Base-by-base conservation (phyloP, 1,284 basidiomycete genomes). In the Irpex sp. region DNA sequence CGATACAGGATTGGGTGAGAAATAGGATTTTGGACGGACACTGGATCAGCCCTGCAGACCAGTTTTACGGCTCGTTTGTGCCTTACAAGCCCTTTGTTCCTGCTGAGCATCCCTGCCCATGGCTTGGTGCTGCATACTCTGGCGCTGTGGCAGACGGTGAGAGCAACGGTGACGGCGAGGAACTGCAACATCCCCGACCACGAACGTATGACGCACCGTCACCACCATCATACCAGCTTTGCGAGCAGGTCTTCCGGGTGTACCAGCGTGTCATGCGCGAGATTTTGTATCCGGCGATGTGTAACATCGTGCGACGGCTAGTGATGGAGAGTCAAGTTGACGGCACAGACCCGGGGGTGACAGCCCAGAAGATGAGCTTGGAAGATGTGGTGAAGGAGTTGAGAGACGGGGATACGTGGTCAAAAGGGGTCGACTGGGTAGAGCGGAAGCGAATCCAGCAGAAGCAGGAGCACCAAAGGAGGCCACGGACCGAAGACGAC, bases 1-100 rank as follows among this genome's bases (percentile, higher is more conserved):
- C 89, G 0, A 75, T 91, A 58, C 78, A 81, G n/a, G 88, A 90
- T 68, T 91, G 88, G 88, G 88, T 87, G 4, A 80, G 90, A 34
- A 80, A 78, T 17, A 77, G 89, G 55, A 87, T 92, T 57, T 75
- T 92, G 38, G 89, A 91, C 62, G 89, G 90, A 0, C 81, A 85
- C 66, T 92, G 89, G 89, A 76, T 86, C 61, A 86, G 81, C 58
- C 90, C 90, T 4, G 86, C 85, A 1, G 89, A 91, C 71, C 79
- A 84, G 56, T 91, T 82, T 82, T 87, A 85, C 59, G 73, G 75
- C 8, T 71, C 80, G 61, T 70, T 73, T 1, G 75, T 81, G 61
- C 78, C 78, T 4, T 67, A 78, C 11, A 77, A 78, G 31, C 76
- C 75, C 1, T 75, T 76, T 9, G 78, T 85, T 6, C 77, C 74